These are phyloP conservation scores for Fusarium kyushuense DNA, from an alignment of 2,329 filamentous ascomycete genomes.

Conservation along the genomic window DNA sequence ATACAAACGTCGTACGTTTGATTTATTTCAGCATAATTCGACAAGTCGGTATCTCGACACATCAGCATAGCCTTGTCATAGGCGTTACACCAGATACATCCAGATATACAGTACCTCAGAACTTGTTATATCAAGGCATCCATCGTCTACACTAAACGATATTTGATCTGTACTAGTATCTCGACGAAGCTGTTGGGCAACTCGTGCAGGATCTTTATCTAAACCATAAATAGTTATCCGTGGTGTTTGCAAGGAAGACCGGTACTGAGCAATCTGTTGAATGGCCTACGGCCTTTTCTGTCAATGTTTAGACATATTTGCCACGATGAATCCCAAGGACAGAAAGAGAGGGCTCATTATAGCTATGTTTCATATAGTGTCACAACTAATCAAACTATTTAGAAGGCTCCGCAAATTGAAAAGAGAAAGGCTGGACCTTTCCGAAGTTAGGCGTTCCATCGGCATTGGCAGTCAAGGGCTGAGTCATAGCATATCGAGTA, in stretches of 20 bases:
- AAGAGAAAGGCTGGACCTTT: conserved; percentile 38
- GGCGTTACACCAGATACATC: neutral
- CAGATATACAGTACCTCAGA: neutral
- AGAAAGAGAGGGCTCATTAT: neutral
- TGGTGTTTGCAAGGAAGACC: too few species aligned
- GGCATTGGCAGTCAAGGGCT: conserved; percentile 62
- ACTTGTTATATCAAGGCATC: too few species aligned
- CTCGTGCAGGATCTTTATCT: too few species aligned
- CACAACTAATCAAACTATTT: neutral
- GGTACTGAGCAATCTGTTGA: too few species aligned
- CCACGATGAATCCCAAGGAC: rapidly evolving
- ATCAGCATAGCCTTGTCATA: neutral
- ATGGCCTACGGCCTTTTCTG: too few species aligned
- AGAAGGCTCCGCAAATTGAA: conserved; percentile 35
- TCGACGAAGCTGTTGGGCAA: too few species aligned
- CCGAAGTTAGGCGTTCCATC: conserved; percentile 67
- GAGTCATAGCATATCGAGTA: conserved; percentile 65
- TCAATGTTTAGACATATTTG: neutral
- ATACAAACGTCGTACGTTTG: too few species aligned
- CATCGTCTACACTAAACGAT: neutral
- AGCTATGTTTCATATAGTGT: rapidly evolving
- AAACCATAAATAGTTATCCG: too few species aligned
- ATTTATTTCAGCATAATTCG: too few species aligned
- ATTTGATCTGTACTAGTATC: neutral
- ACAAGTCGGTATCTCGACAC: too few species aligned